A percentile compares a stretch with the other conserved stretches of the same genome.
These are phyloP conservation scores for Leccinum obscurum DNA, from an alignment of 768 basidiomycete genomes.

Conservation along the genomic window DNA sequence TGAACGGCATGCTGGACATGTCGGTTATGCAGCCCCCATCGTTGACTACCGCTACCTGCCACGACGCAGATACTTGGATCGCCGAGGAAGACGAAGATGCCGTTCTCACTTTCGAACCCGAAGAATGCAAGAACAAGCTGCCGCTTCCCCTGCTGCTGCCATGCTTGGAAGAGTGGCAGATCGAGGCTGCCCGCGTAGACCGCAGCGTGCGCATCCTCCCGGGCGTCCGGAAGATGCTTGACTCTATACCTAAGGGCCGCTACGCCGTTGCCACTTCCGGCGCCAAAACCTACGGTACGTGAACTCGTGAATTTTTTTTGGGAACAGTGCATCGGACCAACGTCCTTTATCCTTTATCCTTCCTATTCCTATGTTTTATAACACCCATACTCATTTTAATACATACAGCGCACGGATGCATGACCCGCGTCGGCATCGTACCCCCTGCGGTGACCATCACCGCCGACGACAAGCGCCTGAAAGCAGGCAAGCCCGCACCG, in stretches of 20 bases:
- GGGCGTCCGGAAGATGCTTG: conserved; percentile 64
- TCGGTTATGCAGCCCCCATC: conserved; percentile 21
- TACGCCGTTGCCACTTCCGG: conserved; percentile 77
- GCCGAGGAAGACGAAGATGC: conserved; percentile 38
- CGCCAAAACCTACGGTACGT: conserved; percentile 65
- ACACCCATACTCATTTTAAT: background rate
- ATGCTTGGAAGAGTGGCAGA: conserved; percentile 49
- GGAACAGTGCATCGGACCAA: background rate
- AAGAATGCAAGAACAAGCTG: conserved; percentile 15
- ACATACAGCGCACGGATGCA: conserved; percentile 57
- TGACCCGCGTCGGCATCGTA: conserved; percentile 67
- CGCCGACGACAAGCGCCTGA: conserved; percentile 72
- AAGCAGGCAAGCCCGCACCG: conserved; percentile 62
- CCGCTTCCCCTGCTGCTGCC: conserved; percentile 14
- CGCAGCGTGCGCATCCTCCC: conserved; percentile 71
- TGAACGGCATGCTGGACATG: conserved; percentile 42
- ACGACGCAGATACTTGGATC: conserved; percentile 27
- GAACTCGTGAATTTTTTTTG: background rate
- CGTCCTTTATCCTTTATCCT: background rate
- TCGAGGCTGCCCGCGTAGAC: conserved; percentile 56
- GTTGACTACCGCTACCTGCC: background rate
- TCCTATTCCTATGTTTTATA: background rate
- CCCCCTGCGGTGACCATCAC: conserved; percentile 72
- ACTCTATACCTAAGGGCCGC: conserved; percentile 60
- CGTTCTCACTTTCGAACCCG: conserved; percentile 27